Percentiles rank a stretch among this genome's conserved stretches.
Evolutionary conservation across 371 early-diverging fungal genomes (phyloP).

Genomic region (Mortierella sp.): DNA sequence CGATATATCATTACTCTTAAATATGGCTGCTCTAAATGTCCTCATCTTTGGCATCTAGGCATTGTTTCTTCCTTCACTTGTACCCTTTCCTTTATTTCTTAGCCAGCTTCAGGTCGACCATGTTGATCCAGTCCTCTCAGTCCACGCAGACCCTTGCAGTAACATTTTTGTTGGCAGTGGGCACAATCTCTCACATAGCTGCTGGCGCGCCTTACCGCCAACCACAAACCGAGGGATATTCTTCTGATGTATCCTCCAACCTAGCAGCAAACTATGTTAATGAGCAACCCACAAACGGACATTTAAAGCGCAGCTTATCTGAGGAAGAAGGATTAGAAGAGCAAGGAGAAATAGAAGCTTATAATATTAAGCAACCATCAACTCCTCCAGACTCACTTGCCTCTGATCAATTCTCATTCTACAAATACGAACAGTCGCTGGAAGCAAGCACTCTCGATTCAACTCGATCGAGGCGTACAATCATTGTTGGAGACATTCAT

Average conservation of each 20-base stretch:
- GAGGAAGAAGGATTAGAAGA: background rate
- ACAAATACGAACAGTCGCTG: conserved; percentile 24
- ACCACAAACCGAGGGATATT: background rate
- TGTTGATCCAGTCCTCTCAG: background rate
- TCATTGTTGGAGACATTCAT: conserved; percentile 82
- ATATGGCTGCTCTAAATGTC: too few species aligned
- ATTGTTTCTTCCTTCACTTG: background rate
- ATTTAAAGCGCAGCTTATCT: background rate
- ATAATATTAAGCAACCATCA: conserved; percentile 21
- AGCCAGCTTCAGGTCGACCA: background rate
- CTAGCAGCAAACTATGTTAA: background rate
- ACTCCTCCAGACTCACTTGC: conserved; percentile 31
- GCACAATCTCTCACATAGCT: background rate
- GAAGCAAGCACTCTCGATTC: background rate
- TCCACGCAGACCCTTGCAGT: background rate
- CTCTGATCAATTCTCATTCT: conserved; percentile 36
- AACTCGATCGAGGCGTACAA: conserved; percentile 57
- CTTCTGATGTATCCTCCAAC: too few species aligned
- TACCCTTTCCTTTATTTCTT: too few species aligned
- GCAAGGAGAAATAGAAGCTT: background rate
- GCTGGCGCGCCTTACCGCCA: background rate
- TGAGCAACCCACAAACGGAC: background rate
- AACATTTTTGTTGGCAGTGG: background rate
- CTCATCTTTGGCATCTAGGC: too few species aligned
- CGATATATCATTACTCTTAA: too few species aligned